Evolutionary conservation across 192 early-diverging fungal genomes (phyloP), one percentile per base, ranked within the genome.

Genomic region (Linnemannia zychae): DNA sequence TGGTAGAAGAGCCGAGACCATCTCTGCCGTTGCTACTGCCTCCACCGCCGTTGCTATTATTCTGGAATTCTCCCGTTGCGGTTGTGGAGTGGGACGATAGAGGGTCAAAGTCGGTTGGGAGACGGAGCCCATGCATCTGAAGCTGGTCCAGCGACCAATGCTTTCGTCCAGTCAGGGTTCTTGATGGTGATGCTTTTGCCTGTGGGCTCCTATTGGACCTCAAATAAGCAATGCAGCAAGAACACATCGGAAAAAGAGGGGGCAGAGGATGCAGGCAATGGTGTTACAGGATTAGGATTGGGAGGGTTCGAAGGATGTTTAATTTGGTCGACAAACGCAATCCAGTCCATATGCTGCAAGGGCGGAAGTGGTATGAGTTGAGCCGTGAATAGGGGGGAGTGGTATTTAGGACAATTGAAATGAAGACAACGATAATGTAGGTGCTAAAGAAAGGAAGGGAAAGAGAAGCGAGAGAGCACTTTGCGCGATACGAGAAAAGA

Each of bases 71-170:
- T 18, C n/a, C 18, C 47, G 49, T 7, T 9, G 75, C 15, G 5
- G 49, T 12, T 22, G 66, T 13, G n/a, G 57, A 33, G 11, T 31
- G 28, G 11, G 57, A 63, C 28, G 24, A 31, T 31, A 60, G 24
- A 0, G 28, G 57, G 11, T n/a, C 9, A 15, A 63, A 63, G 28
- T 4, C 57, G 7, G 57, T 63, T 9, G 57, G 28, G 7, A 63
- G 28, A 63, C 28, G 57, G 57, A 63, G 57, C 28, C 28, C 57
- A 24, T 15, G 11, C 57, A 33, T 63, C 57, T 63, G 57, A 33
- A 63, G 57, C n/a, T 69, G 67, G 28, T 67, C 52, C 20, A 52
- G 22, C 15, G 77, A 78, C 77, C 70, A 72, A 18, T 46, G 77
- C 46, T 48, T 78, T 12, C 37, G 53, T 18, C 65, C 77, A 33